Base-by-base conservation (phyloP, 2,329 filamentous ascomycete species). In the Aspergillus proliferans region DNA sequence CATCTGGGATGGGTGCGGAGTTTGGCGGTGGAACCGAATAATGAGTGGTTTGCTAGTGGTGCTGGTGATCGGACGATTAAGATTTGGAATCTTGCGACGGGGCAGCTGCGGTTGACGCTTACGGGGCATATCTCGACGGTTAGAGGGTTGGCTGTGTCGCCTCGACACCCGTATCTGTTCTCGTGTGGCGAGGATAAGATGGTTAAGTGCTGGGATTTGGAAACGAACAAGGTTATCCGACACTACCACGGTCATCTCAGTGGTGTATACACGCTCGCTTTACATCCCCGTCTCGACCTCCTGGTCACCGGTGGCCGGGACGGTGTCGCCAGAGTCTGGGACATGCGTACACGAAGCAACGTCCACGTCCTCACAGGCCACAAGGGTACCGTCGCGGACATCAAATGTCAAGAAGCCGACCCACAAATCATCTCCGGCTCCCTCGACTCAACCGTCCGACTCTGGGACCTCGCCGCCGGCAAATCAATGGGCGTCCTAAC, bases 121-220 rank as follows among this genome's bases (percentile, higher is more conserved):
- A 97, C 92, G 1, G 92, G 92, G 33, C 92, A 96, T 70, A 96
- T 95, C 62, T 94, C 88, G 44, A 94, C 89, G 4, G 91, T 96
- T 1, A 84, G 91, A 47, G 93, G 93, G 2, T 79, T 98, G 43
- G 93, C 92, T 0, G 88, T 98, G 6, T 95, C 89, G 18, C 88
- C 91, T 14, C 79, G 93, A 43, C 93, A 98, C 71, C 94, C 93
- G 0, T 98, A 98, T 65, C 80, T 98, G 8, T 98, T 98, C 71
- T 95, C 90, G 9, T 98, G 93, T 64, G 94, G 89, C 50, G 93
- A 98, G 71, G 93, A 98, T 69, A 98, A 98, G 76, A 96, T 96
- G 91, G 93, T 98, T 54, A 98, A 98, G 72, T 98, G 93, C 73
- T 98, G 93, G 93, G 93, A 98, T 74, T 75, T 98, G 57, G 93